A percentile compares a stretch with the other conserved stretches of the same genome.
Conservation (phyloP, 768 basidiomycete species). For the Calocera cornea region DNA sequence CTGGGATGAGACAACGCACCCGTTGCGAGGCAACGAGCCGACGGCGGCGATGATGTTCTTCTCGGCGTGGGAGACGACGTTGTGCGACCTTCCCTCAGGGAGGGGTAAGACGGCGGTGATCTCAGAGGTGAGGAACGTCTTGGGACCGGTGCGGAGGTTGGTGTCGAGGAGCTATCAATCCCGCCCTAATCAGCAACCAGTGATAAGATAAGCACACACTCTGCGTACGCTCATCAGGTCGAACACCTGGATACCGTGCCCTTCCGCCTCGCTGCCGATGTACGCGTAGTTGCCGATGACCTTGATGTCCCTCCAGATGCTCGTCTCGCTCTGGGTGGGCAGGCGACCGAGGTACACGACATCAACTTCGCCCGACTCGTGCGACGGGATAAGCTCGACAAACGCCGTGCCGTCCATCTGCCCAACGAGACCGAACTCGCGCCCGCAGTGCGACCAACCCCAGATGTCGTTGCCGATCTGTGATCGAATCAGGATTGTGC, state of each 20-base stretch:
- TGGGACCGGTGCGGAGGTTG: not conserved
- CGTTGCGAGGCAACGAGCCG: not conserved
- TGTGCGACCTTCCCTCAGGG: conserved; percentile 1
- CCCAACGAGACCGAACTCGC: not conserved
- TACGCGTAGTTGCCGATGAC: not conserved
- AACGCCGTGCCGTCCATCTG: conserved; percentile 3
- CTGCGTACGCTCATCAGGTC: not conserved
- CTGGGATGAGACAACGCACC: not conserved
- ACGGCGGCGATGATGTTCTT: conserved; percentile 2
- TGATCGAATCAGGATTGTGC: not conserved
- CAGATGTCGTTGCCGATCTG: conserved; percentile 5
- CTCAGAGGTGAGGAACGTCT: not conserved
- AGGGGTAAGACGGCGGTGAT: not conserved
- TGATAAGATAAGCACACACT: not conserved
- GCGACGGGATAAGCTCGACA: not conserved
- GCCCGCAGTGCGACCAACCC: not conserved
- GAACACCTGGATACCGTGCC: not conserved
- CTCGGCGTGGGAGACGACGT: not conserved
- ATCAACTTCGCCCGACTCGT: not conserved
- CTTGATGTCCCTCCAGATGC: not conserved
- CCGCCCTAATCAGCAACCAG: not conserved
- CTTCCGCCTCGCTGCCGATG: not conserved
- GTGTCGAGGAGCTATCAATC: not conserved
- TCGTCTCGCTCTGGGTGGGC: not conserved
- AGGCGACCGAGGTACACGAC: not conserved